Evolutionary conservation across 306 rosid genomes (phyloP).

Genomic region (Trifolium fragiferum): DNA sequence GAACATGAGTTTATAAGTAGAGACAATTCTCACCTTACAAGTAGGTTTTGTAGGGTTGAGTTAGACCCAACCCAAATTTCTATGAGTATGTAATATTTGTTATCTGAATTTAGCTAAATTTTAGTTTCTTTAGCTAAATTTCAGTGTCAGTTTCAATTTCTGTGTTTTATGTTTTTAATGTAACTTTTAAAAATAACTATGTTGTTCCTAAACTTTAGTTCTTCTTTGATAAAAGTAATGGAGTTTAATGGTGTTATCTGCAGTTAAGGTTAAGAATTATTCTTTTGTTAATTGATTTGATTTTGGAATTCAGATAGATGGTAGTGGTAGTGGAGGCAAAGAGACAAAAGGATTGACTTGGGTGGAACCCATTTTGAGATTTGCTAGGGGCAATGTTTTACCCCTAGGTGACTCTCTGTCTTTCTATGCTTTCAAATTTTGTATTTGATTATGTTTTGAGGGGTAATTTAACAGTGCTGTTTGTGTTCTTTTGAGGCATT

Average conservation of each 20-base stretch:
- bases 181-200: no score
- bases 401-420: constrained; percentile 64
- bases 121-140: no score
- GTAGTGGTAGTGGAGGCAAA: constrained; percentile 49
- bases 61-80: no score
- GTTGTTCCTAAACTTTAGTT: no score
- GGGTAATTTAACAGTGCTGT: constrained; percentile 31
- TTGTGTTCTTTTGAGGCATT: constrained; percentile 33
- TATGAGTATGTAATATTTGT: no score
- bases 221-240: no score
- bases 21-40: no score
- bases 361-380: constrained; percentile 60
- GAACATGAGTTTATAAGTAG: no score
- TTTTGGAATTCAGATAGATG: constrained; percentile 59
- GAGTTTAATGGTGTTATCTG: constrained; percentile 1
- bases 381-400: constrained; percentile 68
- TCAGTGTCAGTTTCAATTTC: no score
- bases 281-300: neutral
- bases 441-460: constrained; percentile 16
- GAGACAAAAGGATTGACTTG: constrained; percentile 49
- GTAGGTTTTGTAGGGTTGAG: no score
- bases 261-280: neutral
- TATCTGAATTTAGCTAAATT: no score
- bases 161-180: no score
- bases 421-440: constrained; percentile 6